Evolutionary conservation across 495 filamentous ascomycete genomes (phyloP).

Genomic region (Penicillium malachiteum): DNA sequence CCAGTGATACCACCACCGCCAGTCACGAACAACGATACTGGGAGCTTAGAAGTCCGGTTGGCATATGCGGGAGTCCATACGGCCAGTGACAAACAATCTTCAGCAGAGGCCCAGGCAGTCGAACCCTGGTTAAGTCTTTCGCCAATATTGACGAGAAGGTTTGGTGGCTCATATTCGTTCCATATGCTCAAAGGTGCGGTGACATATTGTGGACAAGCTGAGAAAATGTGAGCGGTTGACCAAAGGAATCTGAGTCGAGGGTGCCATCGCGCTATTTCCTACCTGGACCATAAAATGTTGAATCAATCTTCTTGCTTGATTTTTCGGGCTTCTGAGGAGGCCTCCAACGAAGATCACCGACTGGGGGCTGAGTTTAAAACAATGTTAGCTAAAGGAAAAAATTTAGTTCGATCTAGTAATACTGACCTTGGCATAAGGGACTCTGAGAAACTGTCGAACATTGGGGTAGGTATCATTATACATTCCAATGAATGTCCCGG

Average conservation of each 20-base stretch:
- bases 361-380: background rate
- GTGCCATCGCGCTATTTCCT: background rate
- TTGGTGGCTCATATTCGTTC: conserved; percentile 13
- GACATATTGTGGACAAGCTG: conserved; percentile 17
- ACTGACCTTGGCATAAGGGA: conserved; percentile 10
- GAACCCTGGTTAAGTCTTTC: conserved; percentile 11
- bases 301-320: conserved; percentile 6
- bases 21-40: conserved; percentile 18
- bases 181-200: conserved; percentile 5
- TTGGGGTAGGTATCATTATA: conserved; percentile 5
- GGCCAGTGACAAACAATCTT: conserved; percentile 20
- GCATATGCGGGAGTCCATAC: conserved; percentile 20
- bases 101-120: conserved; percentile 16
- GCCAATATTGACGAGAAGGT: conserved; percentile 12
- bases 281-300: conserved; percentile 11
- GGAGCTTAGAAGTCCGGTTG: conserved; percentile 7
- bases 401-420: background rate
- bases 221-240: background rate
- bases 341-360: conserved; percentile 12
- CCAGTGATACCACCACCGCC: conserved; percentile 22
- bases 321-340: conserved; percentile 7
- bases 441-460: conserved; percentile 10
- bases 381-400: background rate
- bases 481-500: conserved; percentile 12
- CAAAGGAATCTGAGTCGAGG: background rate